Evolutionary conservation across 1,139 yeast genomes (phyloP).

Genomic region (Yamadazyma triangularis): DNA sequence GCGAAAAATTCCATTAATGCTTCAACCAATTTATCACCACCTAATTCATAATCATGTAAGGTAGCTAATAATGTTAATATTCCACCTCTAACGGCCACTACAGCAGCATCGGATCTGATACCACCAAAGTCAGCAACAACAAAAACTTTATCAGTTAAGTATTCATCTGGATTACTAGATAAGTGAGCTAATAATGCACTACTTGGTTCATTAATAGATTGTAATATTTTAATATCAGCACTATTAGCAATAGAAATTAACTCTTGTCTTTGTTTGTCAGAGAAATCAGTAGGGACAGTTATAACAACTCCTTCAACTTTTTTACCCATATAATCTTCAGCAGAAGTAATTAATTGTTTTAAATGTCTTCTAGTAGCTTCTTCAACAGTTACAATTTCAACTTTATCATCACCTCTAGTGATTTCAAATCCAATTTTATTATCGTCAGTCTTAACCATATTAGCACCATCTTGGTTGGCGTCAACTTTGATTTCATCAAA

Average conservation of each 20-base stretch:
- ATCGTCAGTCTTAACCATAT: slow-evolving; percentile 60
- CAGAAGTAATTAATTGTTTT: slow-evolving; percentile 77
- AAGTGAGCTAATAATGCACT: slow-evolving; percentile 85
- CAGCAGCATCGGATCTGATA: slow-evolving; percentile 93
- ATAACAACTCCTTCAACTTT: slow-evolving; percentile 78
- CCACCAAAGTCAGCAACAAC: slow-evolving; percentile 98
- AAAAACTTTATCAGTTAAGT: slow-evolving; percentile 69
- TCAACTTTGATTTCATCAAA: slow-evolving; percentile 71
- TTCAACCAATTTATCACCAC: slow-evolving; percentile 83
- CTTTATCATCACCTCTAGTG: slow-evolving; percentile 41
- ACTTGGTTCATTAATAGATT: slow-evolving; percentile 88
- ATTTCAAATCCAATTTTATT: slow-evolving; percentile 72
- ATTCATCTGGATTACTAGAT: slow-evolving; percentile 48
- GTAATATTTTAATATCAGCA: slow-evolving; percentile 79
- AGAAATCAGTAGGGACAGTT: slow-evolving; percentile 88
- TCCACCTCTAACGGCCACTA: slow-evolving; percentile 90
- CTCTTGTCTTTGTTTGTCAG: slow-evolving; percentile 65
- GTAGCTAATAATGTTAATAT: slow-evolving; percentile 85
- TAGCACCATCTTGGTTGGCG: slow-evolving; percentile 62
- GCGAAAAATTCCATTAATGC: slow-evolving; percentile 82
- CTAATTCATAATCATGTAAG: slow-evolving; percentile 75
- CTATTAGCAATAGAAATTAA: slow-evolving; percentile 58
- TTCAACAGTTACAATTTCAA: slow-evolving; percentile 55
- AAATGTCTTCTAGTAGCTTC: slow-evolving; percentile 85
- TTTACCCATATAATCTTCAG: slow-evolving; percentile 87